Evolutionary conservation across 805 yeast species (phyloP).

Genomic region (Ogataea nonfermentans): DNA sequence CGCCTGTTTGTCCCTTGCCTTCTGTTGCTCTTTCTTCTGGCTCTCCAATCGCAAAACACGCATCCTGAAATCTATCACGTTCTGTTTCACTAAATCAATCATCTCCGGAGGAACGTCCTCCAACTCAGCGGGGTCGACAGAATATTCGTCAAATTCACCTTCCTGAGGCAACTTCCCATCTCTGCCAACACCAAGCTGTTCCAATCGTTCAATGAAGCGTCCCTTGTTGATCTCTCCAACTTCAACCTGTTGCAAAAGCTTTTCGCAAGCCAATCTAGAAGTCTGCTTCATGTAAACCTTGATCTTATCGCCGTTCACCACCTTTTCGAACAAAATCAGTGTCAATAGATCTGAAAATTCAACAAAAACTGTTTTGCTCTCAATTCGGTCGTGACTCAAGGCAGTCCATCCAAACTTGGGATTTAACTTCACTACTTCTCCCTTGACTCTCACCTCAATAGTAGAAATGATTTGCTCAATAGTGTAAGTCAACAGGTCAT

Average conservation of each 20-base stretch:
- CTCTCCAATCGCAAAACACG: slow-evolving; percentile 52
- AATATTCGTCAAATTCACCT: slow-evolving; percentile 34
- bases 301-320: slow-evolving; percentile 10
- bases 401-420: slow-evolving; percentile 27
- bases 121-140: slow-evolving; percentile 56
- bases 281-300: slow-evolving; percentile 9
- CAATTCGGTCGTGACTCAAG: slow-evolving; percentile 19
- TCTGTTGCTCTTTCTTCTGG: slow-evolving; percentile 47
- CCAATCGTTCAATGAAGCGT: background rate
- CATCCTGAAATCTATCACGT: slow-evolving; percentile 55
- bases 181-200: background rate
- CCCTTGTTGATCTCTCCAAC: slow-evolving; percentile 4
- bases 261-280: slow-evolving; percentile 10
- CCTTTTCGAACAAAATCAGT: slow-evolving; percentile 21
- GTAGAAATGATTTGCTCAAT: slow-evolving; percentile 9
- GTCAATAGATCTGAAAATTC: slow-evolving; percentile 30
- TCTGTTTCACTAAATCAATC: slow-evolving; percentile 50
- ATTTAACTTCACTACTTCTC: slow-evolving; percentile 1
- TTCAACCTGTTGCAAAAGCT: slow-evolving; percentile 9
- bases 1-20: slow-evolving; percentile 46
- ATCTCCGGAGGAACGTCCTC: slow-evolving; percentile 55
- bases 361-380: slow-evolving; percentile 24
- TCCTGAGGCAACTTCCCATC: background rate
- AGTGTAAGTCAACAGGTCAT: slow-evolving; percentile 18
- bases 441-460: slow-evolving; percentile 3